Percentiles rank a stretch among this genome's conserved stretches.
These are phyloP conservation scores for Pogostemon cablin DNA, from an alignment of 257 asterid species.

Conservation along the genomic window DNA sequence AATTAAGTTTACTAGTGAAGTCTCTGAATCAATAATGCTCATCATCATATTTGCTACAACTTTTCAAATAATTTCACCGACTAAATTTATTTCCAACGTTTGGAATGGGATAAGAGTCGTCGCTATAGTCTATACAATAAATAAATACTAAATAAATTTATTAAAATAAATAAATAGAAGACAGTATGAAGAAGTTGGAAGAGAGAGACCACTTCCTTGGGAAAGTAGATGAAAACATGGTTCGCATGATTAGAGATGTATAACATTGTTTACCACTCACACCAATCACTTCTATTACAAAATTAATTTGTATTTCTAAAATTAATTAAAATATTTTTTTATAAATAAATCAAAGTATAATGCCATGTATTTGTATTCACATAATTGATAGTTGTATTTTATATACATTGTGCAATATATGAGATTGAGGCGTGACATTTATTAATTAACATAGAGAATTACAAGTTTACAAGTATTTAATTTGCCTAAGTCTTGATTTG, in stretches of 20 bases:
- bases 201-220: background rate
- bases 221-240: constrained; percentile 21
- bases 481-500: too few species aligned
- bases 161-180: background rate
- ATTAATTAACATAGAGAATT: too few species aligned
- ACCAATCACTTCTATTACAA: background rate
- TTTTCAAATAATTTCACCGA: background rate
- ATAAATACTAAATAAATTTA: too few species aligned
- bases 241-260: background rate
- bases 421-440: too few species aligned
- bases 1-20: background rate
- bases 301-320: background rate
- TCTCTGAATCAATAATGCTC: too few species aligned
- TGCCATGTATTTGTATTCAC: too few species aligned
- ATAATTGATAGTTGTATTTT: too few species aligned
- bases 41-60: too few species aligned
- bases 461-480: too few species aligned
- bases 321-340: background rate
- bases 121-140: background rate
- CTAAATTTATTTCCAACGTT: background rate
- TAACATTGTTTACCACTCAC: background rate
- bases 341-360: too few species aligned
- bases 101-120: background rate
- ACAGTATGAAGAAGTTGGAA: background rate
- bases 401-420: too few species aligned